Evolutionary conservation across 805 yeast genomes (phyloP).

Genomic region (Candida maris): DNA sequence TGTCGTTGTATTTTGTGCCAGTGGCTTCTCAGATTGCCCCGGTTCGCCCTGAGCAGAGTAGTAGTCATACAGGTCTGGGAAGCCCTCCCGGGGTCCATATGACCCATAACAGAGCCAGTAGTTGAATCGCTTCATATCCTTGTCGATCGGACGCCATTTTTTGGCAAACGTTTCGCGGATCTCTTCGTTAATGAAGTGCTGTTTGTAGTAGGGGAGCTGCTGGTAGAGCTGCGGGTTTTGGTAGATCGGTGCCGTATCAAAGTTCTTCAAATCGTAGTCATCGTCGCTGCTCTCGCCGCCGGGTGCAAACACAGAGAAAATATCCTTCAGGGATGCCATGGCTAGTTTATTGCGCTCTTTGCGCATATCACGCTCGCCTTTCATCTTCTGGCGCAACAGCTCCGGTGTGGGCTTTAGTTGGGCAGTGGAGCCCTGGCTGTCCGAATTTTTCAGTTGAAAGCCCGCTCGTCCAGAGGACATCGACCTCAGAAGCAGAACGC

Average conservation of each 20-base stretch:
- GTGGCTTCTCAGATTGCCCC: not conserved
- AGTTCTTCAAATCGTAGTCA: slow-evolving; percentile 29
- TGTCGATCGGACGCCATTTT: slow-evolving; percentile 52
- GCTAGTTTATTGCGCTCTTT: slow-evolving; percentile 35
- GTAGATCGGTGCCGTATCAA: slow-evolving; percentile 32
- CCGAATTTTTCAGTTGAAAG: no score
- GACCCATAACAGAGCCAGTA: slow-evolving; percentile 66
- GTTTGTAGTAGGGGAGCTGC: slow-evolving; percentile 45
- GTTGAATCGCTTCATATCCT: slow-evolving; percentile 50
- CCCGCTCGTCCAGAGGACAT: no score
- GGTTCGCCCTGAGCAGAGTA: slow-evolving; percentile 3
- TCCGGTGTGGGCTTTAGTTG: slow-evolving; percentile 23
- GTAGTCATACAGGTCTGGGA: slow-evolving; percentile 43
- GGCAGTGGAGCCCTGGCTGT: no score
- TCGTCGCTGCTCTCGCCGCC: slow-evolving; percentile 29
- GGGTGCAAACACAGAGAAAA: slow-evolving; percentile 32
- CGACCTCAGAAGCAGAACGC: no score
- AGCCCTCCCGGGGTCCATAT: slow-evolving; percentile 65
- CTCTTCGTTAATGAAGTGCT: slow-evolving; percentile 53
- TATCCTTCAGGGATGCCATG: slow-evolving; percentile 37
- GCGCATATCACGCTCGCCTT: slow-evolving; percentile 27
- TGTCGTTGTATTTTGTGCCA: slow-evolving; percentile 1
- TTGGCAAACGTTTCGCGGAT: slow-evolving; percentile 41
- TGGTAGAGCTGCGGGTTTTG: slow-evolving; percentile 27
- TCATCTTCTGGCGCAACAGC: slow-evolving; percentile 21